These are phyloP conservation scores for Moniliella sp. DNA, from an alignment of 1,284 basidiomycete species.

Conservation along the genomic window DNA sequence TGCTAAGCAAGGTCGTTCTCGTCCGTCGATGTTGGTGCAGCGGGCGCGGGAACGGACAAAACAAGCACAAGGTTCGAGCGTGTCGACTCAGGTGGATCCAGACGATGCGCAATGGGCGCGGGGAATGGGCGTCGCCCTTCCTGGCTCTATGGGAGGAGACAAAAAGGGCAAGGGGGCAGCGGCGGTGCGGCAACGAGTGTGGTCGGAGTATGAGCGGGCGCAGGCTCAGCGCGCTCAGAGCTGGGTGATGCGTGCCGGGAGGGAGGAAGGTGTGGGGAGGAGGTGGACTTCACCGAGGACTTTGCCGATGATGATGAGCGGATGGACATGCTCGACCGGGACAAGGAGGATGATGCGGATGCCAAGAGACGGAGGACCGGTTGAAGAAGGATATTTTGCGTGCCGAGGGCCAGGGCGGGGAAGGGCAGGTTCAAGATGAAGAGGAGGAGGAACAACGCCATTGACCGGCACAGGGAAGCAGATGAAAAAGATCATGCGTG, in stretches of 20 bases:
- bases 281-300: constrained; percentile 28
- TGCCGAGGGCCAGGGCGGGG: constrained; percentile 16
- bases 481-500: constrained; percentile 33
- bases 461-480: constrained; percentile 17
- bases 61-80: too few species aligned
- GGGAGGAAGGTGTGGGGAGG: too few species aligned
- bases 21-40: constrained; percentile 3
- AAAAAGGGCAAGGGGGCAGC: too few species aligned
- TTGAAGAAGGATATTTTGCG: constrained; percentile 29
- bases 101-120: too few species aligned
- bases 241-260: too few species aligned
- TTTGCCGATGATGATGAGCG: constrained; percentile 30
- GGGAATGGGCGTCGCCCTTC: too few species aligned
- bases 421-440: constrained; percentile 9
- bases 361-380: constrained; percentile 26
- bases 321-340: constrained; percentile 3
- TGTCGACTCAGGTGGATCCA: too few species aligned
- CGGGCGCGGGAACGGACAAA: background rate
- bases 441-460: constrained; percentile 8
- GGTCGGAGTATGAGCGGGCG: too few species aligned
- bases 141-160: too few species aligned
- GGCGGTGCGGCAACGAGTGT: too few species aligned
- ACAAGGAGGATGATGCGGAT: constrained; percentile 15
- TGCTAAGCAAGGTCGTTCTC: constrained; percentile 12
- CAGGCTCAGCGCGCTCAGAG: too few species aligned